Evolutionary conservation across 2,329 filamentous ascomycete species (phyloP), one percentile per base, ranked within the genome.

Genomic region (Colletotrichum sansevieriae): DNA sequence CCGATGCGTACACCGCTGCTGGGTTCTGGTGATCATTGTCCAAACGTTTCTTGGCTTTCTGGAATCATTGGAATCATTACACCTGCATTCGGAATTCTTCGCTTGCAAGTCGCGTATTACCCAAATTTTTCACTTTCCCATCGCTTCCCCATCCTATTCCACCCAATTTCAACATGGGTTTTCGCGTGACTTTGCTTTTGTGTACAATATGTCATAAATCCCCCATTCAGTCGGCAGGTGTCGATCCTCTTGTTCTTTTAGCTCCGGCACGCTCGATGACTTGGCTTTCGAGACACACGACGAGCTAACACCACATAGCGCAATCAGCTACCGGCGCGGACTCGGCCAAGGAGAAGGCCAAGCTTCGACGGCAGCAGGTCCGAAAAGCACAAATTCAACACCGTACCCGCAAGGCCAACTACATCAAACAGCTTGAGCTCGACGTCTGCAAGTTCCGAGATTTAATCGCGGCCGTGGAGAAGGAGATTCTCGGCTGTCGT

Each of bases 401-500:
- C 72, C 84, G 86, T 15, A 83, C 85, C 74, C 84, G 86, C 73
- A 88, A 87, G 73, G 84, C 83, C 58, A 83, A 87, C 74, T 86
- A 88, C 73, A 80, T 84, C 70, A 83, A 82, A 73, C 79, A 87
- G 76, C 82, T 88, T 35, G 86, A 88, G 78, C 77, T 82, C 68
- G 85, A 88, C 72, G 76, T 85, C 18, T 78, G 80, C 13, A 78
- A 79, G 70, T 79, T 86, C 63, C 82, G 85, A 12, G 82, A 84
- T 58, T 75, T 83, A 71, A 84, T 88, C 67, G 77, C 81, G 44
- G 75, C 75, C 15, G 76, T 79, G 0, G 80, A 85, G 73, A 73
- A 75, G 13, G 83, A 86, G 49, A 74, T 78, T 2, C 71, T 73
- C 3, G 70, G 68, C 4, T 75, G 87, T 11, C 74, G 70, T 47